phyloP scores from a whole-genome alignment of 129 eudicot species.

The Flaveria trinervia region DNA sequence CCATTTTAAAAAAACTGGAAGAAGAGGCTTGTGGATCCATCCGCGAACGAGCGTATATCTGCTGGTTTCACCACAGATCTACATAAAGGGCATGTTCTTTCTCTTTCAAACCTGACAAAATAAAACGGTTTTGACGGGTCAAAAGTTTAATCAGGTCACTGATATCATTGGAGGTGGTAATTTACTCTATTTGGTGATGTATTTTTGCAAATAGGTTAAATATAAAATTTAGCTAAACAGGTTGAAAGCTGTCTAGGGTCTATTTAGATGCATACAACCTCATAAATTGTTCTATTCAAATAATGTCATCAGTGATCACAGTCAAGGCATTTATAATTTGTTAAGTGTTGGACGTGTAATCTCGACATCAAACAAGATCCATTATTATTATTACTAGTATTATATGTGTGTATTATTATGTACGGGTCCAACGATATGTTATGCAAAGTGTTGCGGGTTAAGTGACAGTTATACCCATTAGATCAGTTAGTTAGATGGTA shows the following conservation, averaged over 20 bases:
- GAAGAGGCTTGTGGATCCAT: slow-evolving; percentile 62
- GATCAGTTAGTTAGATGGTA: no score
- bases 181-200: no score
- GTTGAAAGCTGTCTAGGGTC: no score
- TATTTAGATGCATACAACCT: no score
- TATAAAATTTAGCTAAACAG: not conserved
- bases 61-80: slow-evolving; percentile 74
- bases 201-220: not conserved
- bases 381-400: no score
- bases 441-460: no score
- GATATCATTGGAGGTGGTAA: not conserved
- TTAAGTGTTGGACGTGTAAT: no score
- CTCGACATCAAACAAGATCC: no score
- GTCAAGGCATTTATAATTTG: not conserved
- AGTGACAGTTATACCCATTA: no score
- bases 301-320: not conserved
- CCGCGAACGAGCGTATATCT: slow-evolving; percentile 61
- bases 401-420: no score
- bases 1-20: slow-evolving; percentile 48
- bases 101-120: slow-evolving; percentile 70
- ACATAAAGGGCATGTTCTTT: slow-evolving; percentile 75
- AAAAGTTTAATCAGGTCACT: slow-evolving; percentile 7
- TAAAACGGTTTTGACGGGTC: not conserved
- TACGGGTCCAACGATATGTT: no score
- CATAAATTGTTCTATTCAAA: not conserved